Evolutionary conservation across 2,329 filamentous ascomycete genomes (phyloP).

Genomic region (Pseudogymnoascus sp.): DNA sequence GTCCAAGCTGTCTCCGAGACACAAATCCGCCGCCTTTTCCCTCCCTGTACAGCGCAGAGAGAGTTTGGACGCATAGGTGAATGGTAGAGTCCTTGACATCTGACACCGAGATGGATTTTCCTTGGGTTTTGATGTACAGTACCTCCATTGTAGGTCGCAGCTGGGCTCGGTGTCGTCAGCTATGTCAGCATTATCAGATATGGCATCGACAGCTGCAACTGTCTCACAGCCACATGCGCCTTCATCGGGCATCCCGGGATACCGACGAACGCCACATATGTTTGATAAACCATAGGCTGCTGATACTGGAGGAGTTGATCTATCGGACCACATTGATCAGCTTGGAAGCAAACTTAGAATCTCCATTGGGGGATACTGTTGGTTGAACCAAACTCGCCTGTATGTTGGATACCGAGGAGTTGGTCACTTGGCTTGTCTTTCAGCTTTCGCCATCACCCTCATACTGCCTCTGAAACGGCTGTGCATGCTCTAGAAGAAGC

Average conservation of each 20-base stretch:
- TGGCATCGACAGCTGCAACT: not conserved
- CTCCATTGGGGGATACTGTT: not conserved
- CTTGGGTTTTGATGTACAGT: not conserved
- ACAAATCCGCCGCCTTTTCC: not conserved
- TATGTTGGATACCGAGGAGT: not conserved
- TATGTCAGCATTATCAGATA: not conserved
- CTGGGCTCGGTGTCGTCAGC: not conserved
- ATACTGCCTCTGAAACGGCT: not conserved
- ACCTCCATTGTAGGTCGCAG: not conserved
- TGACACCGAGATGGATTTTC: not conserved
- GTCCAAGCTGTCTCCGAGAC: not conserved
- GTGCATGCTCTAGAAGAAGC: not conserved
- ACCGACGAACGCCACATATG: not conserved
- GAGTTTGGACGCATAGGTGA: not conserved
- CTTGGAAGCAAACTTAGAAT: not conserved
- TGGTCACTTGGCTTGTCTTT: not conserved
- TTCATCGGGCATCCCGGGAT: not conserved
- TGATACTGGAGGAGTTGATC: not conserved
- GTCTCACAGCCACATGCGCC: slow-evolving; percentile 1
- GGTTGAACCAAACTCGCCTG: not conserved
- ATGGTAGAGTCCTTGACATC: not conserved
- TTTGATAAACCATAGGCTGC: not conserved
- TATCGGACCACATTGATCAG: not conserved
- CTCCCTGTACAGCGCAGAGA: not conserved
- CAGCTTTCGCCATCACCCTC: not conserved